Evolutionary conservation across 1,139 yeast species (phyloP), one percentile per base, ranked within the genome.

Genomic region (Zygoascus sp.): DNA sequence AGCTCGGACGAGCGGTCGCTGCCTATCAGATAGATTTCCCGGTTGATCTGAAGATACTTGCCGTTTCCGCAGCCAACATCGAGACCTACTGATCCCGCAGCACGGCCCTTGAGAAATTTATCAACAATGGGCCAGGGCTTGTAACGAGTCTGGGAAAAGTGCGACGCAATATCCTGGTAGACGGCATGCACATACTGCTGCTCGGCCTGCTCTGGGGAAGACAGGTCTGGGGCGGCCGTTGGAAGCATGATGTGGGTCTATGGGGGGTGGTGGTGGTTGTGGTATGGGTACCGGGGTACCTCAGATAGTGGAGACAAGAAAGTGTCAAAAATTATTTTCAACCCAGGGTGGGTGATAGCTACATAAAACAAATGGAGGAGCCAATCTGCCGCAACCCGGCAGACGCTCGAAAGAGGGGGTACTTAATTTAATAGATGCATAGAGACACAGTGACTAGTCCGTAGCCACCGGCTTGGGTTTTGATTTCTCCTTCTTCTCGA

Each of bases 101-200:
- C 46, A 52, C 70, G 72, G 1, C 56, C 58, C 17, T 58, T 62
- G 42, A 92, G 68, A 61, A 84, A 92, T 52, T 73, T 67, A 47
- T 85, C 87, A 15, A 94, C 98, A 13, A 89, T 81, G 5, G 98
- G 98, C 98, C 98, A 92, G 22, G 97, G 97, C 69, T 87, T 90
- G 67, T 89, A 92, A 36, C 98, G 70, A 0, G 98, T 92, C 56
- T 83, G 83, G 2, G 97, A 89, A 64, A 92, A 92, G 64, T 94
- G 98, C 10, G 81, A 61, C 0, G 98, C 98, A 32, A 92, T 92
- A 53, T 86, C 86, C 60, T 92, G 86, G 68, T 92, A 92, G 2
- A 94, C 96, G 17, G 78, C 76, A 65, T 92, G 98, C 1, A 92
- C 98, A 60, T 78, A 85, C 47, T 75, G 74, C 45, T 82, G 79